phyloP scores from a whole-genome alignment of 768 basidiomycete genomes.

The Termitomyces heimii region DNA sequence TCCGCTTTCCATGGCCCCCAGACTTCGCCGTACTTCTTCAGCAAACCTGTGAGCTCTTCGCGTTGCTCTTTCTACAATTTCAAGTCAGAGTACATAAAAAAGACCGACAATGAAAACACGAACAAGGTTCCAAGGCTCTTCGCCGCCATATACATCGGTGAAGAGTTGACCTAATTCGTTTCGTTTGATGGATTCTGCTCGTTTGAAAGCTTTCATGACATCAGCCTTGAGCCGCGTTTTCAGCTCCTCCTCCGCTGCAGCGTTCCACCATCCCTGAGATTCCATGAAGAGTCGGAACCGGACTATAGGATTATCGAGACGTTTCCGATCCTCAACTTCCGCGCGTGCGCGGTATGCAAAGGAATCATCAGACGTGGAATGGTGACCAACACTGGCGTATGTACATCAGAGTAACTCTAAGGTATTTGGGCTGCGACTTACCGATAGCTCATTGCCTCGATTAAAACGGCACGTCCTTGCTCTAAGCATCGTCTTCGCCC shows the following conservation, averaged over 20 bases:
- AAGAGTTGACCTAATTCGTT: slow-evolving; percentile 77
- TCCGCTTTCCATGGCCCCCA: slow-evolving; percentile 88
- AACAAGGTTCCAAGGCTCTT: slow-evolving; percentile 81
- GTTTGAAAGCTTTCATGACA: slow-evolving; percentile 74
- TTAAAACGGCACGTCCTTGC: slow-evolving; percentile 73
- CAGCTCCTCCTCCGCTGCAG: slow-evolving; percentile 64
- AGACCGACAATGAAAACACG: slow-evolving; percentile 24
- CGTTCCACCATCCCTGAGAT: slow-evolving; percentile 79
- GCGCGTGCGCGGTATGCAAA: slow-evolving; percentile 87
- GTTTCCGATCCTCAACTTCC: slow-evolving; percentile 89
- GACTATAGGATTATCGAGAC: slow-evolving; percentile 83
- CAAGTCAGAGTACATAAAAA: background rate
- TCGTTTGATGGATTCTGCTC: slow-evolving; percentile 65
- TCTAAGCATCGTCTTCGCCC: slow-evolving; percentile 68
- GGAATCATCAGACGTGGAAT: slow-evolving; percentile 93
- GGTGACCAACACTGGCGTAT: slow-evolving; percentile 72
- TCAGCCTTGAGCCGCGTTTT: slow-evolving; percentile 64
- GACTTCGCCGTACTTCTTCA: slow-evolving; percentile 80
- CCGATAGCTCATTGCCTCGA: slow-evolving; percentile 93
- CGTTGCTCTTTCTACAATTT: slow-evolving; percentile 71
- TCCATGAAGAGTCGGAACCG: slow-evolving; percentile 87
- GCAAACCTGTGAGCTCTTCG: slow-evolving; percentile 63
- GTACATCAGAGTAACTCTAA: background rate
- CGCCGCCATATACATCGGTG: slow-evolving; percentile 82
- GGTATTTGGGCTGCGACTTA: slow-evolving; percentile 20